Conservation (phyloP, 2,329 filamentous ascomycete genomes). For the Trichoderma aggressivum region DNA sequence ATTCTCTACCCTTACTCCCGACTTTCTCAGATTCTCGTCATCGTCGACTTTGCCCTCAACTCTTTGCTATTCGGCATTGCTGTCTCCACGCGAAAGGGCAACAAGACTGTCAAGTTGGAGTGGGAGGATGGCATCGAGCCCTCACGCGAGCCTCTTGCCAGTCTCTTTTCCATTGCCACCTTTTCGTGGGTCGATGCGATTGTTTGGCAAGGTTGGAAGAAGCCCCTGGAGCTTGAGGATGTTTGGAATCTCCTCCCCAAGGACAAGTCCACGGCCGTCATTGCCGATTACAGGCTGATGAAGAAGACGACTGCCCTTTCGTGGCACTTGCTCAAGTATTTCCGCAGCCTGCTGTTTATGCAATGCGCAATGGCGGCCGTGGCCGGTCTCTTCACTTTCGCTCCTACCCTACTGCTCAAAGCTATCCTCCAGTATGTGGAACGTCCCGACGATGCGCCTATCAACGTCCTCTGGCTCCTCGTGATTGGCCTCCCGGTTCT, state of each 20-base stretch:
- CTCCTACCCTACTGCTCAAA: conserved; percentile 85
- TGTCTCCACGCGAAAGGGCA: conserved; percentile 82
- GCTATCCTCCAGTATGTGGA: conserved; percentile 95
- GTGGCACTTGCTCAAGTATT: conserved; percentile 79
- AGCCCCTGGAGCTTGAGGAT: conserved; percentile 75
- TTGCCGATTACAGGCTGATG: conserved; percentile 78
- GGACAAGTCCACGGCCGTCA: conserved; percentile 79
- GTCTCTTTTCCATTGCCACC: conserved; percentile 79
- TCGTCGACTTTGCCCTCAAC: conserved; percentile 71
- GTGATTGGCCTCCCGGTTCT: conserved; percentile 86
- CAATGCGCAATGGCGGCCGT: conserved; percentile 80
- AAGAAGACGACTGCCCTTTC: conserved; percentile 78
- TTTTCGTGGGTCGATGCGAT: conserved; percentile 91
- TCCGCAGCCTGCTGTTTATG: conserved; percentile 69
- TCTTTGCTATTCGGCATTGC: conserved; percentile 73
- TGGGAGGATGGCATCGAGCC: conserved; percentile 87
- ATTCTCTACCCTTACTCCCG: conserved; percentile 71
- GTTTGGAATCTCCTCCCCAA: conserved; percentile 90
- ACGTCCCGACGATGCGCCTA: conserved; percentile 67
- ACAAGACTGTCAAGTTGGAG: conserved; percentile 82
- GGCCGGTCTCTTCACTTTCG: conserved; percentile 80
- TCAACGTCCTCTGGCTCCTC: conserved; percentile 92
- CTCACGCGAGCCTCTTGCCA: conserved; percentile 81
- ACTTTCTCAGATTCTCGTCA: conserved; percentile 60
- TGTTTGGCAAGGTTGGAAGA: conserved; percentile 83